phyloP scores from a whole-genome alignment of 495 filamentous ascomycete species.

The Cercophora newfieldiana region DNA sequence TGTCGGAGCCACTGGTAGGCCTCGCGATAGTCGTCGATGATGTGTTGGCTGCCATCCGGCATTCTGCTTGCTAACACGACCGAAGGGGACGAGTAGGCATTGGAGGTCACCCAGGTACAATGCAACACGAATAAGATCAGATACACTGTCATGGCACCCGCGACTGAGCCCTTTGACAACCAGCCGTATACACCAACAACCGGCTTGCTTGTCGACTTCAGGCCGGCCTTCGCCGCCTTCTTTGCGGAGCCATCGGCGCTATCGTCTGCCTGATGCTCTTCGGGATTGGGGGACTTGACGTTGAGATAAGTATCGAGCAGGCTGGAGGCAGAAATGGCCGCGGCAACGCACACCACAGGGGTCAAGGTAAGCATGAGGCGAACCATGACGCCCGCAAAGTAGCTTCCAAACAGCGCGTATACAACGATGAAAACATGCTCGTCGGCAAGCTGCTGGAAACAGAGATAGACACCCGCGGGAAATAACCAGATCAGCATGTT shows the following conservation, averaged over 20 bases:
- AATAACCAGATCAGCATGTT: slow-evolving; percentile 99
- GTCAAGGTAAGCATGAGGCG: slow-evolving; percentile 97
- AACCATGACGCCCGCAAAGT: slow-evolving; percentile 99
- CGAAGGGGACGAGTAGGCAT: slow-evolving; percentile 96
- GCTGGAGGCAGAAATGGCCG: slow-evolving; percentile 84
- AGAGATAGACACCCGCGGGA: slow-evolving; percentile 97
- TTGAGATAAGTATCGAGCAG: slow-evolving; percentile 86
- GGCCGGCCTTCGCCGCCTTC: slow-evolving; percentile 53
- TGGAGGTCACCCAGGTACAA: slow-evolving; percentile 99
- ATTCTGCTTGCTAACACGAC: slow-evolving; percentile 91
- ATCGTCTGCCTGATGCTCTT: slow-evolving; percentile 52
- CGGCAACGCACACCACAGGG: slow-evolving; percentile 92
- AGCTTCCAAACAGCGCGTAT: slow-evolving; percentile 90
- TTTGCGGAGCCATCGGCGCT: slow-evolving; percentile 46
- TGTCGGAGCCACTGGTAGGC: slow-evolving; percentile 99
- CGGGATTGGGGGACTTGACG: slow-evolving; percentile 53
- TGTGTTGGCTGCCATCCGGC: slow-evolving; percentile 94
- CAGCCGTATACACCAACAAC: slow-evolving; percentile 80
- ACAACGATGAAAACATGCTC: slow-evolving; percentile 99
- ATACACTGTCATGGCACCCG: slow-evolving; percentile 71
- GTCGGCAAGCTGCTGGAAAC: slow-evolving; percentile 88
- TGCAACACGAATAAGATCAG: slow-evolving; percentile 93
- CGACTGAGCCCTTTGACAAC: slow-evolving; percentile 73
- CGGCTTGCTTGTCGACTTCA: slow-evolving; percentile 71
- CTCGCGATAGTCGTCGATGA: slow-evolving; percentile 99